These are phyloP conservation scores for Rubia occidens DNA, from an alignment of 305 asterid species.

Conservation along the genomic window DNA sequence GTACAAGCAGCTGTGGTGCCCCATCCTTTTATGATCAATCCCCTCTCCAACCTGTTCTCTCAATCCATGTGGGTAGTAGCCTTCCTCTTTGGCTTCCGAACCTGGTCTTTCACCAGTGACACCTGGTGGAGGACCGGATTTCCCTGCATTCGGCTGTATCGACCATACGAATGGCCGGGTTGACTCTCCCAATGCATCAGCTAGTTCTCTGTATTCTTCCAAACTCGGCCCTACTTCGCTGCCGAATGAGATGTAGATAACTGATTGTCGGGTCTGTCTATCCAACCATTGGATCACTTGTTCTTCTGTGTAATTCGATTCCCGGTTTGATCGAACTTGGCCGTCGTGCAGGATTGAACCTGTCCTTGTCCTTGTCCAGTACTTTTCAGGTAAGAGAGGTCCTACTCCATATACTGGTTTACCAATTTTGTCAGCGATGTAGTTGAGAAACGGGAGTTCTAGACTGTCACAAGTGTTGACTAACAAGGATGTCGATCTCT, in stretches of 20 bases:
- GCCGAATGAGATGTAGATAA: slow-evolving; percentile 60
- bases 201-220: slow-evolving; percentile 49
- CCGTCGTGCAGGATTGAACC: slow-evolving; percentile 27
- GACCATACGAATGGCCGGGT: slow-evolving; percentile 54
- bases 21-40: slow-evolving; percentile 55
- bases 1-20: slow-evolving; percentile 60
- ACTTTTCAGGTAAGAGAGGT: slow-evolving; percentile 41
- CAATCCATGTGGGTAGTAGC: slow-evolving; percentile 43
- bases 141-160: slow-evolving; percentile 52
- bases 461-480: slow-evolving; percentile 26
- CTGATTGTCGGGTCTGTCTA: slow-evolving; percentile 40
- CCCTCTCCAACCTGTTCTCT: slow-evolving; percentile 40
- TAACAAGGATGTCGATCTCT: slow-evolving; percentile 38
- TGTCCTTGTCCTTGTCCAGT: slow-evolving; percentile 34
- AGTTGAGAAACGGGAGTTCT: slow-evolving; percentile 21
- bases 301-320: slow-evolving; percentile 50
- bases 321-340: slow-evolving; percentile 35
- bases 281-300: slow-evolving; percentile 59
- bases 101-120: slow-evolving; percentile 24
- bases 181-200: slow-evolving; percentile 39
- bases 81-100: slow-evolving; percentile 25
- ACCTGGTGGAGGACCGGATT: slow-evolving; percentile 30
- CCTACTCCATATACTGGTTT: slow-evolving; percentile 26
- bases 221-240: slow-evolving; percentile 60
- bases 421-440: slow-evolving; percentile 13